Conservation (phyloP, 352 stramenopile species). For the Phytophthora aleatoria region DNA sequence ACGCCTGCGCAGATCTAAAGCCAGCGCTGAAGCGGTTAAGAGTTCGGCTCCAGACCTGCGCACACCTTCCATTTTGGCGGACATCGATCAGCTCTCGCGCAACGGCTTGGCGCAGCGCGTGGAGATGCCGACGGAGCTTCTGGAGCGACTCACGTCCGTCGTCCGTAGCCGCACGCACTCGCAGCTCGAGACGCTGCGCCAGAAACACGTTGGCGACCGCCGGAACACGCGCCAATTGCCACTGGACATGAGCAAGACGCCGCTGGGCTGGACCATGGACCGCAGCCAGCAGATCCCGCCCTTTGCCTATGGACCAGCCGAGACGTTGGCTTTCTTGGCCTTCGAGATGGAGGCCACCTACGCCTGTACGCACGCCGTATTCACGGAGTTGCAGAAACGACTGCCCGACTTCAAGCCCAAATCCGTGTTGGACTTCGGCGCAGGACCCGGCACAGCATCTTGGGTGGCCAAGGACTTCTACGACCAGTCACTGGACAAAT, state of each 20-base stretch:
- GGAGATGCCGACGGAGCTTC: slow-evolving; percentile 73
- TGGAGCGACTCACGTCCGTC: slow-evolving; percentile 61
- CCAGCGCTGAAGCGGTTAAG: slow-evolving; percentile 1
- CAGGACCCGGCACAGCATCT: slow-evolving; percentile 71
- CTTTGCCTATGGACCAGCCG: slow-evolving; percentile 67
- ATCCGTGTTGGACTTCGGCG: slow-evolving; percentile 81
- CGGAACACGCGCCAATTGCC: slow-evolving; percentile 58
- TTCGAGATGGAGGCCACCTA: slow-evolving; percentile 80
- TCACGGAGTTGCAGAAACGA: slow-evolving; percentile 63
- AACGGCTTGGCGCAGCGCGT: slow-evolving; percentile 72
- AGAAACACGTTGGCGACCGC: slow-evolving; percentile 56
- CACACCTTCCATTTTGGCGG: slow-evolving; percentile 43
- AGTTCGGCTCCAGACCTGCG: slow-evolving; percentile 2
- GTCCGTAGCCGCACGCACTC: slow-evolving; percentile 77
- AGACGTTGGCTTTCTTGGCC: slow-evolving; percentile 78
- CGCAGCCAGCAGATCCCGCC: slow-evolving; percentile 64
- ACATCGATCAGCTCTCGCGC: slow-evolving; percentile 64
- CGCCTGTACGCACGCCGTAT: slow-evolving; percentile 69
- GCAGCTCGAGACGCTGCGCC: slow-evolving; percentile 72
- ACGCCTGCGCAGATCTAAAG: slow-evolving; percentile 44
- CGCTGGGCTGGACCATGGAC: slow-evolving; percentile 81
- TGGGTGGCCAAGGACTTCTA: slow-evolving; percentile 83
- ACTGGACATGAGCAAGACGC: slow-evolving; percentile 79
- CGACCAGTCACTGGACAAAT: slow-evolving; percentile 59
- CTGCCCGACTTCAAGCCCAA: slow-evolving; percentile 61